phyloP scores from a whole-genome alignment of 257 asterid species.

The Nemophila menziesii region DNA sequence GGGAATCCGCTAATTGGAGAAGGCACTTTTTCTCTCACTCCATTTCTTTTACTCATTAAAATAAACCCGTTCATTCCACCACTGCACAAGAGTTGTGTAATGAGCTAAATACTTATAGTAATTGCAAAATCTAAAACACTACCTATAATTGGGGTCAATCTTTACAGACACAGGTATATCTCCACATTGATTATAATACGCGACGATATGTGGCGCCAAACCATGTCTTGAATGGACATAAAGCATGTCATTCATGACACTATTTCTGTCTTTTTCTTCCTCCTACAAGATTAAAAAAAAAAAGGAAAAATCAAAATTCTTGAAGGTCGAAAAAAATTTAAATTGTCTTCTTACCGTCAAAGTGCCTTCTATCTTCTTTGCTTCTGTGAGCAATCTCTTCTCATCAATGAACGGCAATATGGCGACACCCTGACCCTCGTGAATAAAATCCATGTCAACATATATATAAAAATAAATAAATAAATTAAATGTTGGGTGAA shows the following conservation, averaged over 20 bases:
- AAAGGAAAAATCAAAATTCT: conserved; percentile 3
- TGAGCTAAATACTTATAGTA: conserved; percentile 4
- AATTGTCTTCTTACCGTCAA: conserved; percentile 86
- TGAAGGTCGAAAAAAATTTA: too few species aligned
- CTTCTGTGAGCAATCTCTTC: conserved; percentile 74
- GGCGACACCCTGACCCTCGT: conserved; percentile 54
- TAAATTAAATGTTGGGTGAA: neutral
- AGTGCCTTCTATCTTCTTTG: conserved; percentile 70
- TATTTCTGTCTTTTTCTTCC: conserved; percentile 69
- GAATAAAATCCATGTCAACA: conserved; percentile 13
- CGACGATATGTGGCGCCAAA: conserved; percentile 45
- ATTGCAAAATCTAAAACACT: conserved; percentile 16
- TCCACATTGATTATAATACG: conserved; percentile 40
- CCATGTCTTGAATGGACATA: conserved; percentile 63
- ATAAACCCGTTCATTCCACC: conserved; percentile 90
- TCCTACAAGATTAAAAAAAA: conserved; percentile 38
- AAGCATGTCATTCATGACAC: conserved; percentile 71
- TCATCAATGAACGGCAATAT: conserved; percentile 94
- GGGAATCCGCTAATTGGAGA: conserved; percentile 52
- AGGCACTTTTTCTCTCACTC: conserved; percentile 30
- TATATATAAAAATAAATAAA: conserved; percentile 9
- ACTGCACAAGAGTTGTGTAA: conserved; percentile 30
- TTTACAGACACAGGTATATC: conserved; percentile 28
- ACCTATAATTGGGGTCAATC: conserved; percentile 59
- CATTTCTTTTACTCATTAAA: conserved; percentile 66